These are phyloP conservation scores for Psilocybe tampanensis DNA, from an alignment of 768 basidiomycete species.

Conservation along the genomic window DNA sequence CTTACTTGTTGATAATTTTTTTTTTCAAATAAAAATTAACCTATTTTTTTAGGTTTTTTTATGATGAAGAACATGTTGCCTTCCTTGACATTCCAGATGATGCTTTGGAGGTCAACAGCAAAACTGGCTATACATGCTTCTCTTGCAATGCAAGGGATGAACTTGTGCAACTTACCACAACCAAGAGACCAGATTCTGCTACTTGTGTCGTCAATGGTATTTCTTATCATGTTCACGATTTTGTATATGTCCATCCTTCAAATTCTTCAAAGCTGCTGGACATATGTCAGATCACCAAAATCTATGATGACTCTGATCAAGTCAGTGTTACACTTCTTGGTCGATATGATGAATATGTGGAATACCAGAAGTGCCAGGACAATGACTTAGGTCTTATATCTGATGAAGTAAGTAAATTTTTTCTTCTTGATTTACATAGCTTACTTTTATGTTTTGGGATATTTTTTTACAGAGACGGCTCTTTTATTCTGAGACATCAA, in stretches of 20 bases:
- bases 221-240: conserved; percentile 61
- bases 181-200: conserved; percentile 34
- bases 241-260: conserved; percentile 53
- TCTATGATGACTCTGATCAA: conserved; percentile 30
- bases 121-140: conserved; percentile 37
- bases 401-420: conserved; percentile 46
- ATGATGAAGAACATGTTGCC: not conserved
- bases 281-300: conserved; percentile 57
- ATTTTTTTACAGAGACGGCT: conserved; percentile 49
- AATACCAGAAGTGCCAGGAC: conserved; percentile 6
- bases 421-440: not conserved
- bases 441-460: not conserved
- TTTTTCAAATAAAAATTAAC: too few relatives aligned
- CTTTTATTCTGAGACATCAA: conserved; percentile 35
- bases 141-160: conserved; percentile 44
- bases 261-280: conserved; percentile 34
- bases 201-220: conserved; percentile 40
- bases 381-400: conserved; percentile 17
- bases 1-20: not conserved
- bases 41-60: not conserved
- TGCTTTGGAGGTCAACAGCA: conserved; percentile 16
- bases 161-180: conserved; percentile 20
- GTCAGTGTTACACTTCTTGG: conserved; percentile 45
- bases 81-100: conserved; percentile 22
- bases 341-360: conserved; percentile 45